Evolutionary conservation across 371 early-diverging fungal species (phyloP).

Genomic region (Syncephalastrum contaminatum): DNA sequence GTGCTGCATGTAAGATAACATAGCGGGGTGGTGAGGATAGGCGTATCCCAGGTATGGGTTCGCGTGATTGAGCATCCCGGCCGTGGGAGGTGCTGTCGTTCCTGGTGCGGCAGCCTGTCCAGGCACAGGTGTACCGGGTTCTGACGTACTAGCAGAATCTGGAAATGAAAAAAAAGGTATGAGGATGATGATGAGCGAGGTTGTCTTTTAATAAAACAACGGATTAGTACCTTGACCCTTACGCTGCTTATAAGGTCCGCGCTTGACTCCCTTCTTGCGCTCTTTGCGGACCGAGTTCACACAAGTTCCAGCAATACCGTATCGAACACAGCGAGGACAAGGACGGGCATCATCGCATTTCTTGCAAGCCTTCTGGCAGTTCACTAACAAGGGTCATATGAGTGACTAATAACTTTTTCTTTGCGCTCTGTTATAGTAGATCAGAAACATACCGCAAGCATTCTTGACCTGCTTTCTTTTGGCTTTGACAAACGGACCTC

Average conservation of each 20-base stretch:
- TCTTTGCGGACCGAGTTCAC: conserved; percentile 81
- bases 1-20: no score
- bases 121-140: no score
- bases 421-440: conserved; percentile 4
- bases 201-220: no score
- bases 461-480: conserved; percentile 76
- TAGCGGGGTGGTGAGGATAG: no score
- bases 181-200: no score
- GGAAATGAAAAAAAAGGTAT: no score
- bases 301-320: conserved; percentile 72
- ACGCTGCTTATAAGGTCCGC: conserved; percentile 77
- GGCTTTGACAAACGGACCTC: conserved; percentile 19
- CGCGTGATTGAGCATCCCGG: no score
- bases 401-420: background rate
- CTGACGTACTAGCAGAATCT: no score
- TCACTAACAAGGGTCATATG: conserved; percentile 40
- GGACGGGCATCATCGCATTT: conserved; percentile 90
- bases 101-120: no score
- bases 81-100: no score
- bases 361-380: conserved; percentile 92
- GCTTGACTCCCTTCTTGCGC: conserved; percentile 80
- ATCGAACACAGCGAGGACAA: conserved; percentile 81
- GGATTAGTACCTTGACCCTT: conserved; percentile 13
- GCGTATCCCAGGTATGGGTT: no score
- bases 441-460: conserved; percentile 64